Conservation (phyloP, 2,329 filamentous ascomycete genomes). For the Keithomyces neogunnii region DNA sequence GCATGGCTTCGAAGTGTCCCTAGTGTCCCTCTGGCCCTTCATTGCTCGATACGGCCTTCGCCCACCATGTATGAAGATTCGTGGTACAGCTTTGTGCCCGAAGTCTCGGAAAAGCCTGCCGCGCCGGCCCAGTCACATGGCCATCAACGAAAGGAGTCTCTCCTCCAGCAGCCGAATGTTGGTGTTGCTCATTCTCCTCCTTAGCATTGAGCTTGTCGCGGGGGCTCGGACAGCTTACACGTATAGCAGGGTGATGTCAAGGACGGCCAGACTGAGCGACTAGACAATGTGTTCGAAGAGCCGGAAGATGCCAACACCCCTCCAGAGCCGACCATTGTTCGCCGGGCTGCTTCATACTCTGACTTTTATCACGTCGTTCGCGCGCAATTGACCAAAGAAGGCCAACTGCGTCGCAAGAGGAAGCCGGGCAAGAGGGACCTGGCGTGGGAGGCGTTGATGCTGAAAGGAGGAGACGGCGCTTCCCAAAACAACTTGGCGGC, state of each 20-base stretch:
- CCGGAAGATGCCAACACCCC: conserved; percentile 47
- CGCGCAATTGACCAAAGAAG: conserved; percentile 46
- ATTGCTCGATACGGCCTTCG: not conserved
- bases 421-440: conserved; percentile 28
- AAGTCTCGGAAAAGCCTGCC: conserved; percentile 42
- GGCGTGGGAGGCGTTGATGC: conserved; percentile 42
- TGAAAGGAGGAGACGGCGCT: conserved; percentile 16
- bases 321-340: conserved; percentile 55
- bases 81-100: conserved; percentile 72
- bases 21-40: conserved; percentile 1
- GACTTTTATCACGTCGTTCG: conserved; percentile 62
- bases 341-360: conserved; percentile 66
- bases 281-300: conserved; percentile 52
- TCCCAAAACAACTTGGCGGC: conserved; percentile 4
- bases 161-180: conserved; percentile 60
- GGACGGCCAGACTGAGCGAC: conserved; percentile 42
- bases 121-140: conserved; percentile 35
- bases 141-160: conserved; percentile 60
- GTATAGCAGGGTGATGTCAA: conserved; percentile 43
- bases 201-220: not conserved
- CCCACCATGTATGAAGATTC: conserved; percentile 69
- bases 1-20: conserved; percentile 17
- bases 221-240: conserved; percentile 14
- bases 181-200: conserved; percentile 16
- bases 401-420: conserved; percentile 28